A percentile compares a stretch with the other conserved stretches of the same genome.
Evolutionary conservation across 1,284 basidiomycete species (phyloP).

Genomic region (Ganoderma boninense): DNA sequence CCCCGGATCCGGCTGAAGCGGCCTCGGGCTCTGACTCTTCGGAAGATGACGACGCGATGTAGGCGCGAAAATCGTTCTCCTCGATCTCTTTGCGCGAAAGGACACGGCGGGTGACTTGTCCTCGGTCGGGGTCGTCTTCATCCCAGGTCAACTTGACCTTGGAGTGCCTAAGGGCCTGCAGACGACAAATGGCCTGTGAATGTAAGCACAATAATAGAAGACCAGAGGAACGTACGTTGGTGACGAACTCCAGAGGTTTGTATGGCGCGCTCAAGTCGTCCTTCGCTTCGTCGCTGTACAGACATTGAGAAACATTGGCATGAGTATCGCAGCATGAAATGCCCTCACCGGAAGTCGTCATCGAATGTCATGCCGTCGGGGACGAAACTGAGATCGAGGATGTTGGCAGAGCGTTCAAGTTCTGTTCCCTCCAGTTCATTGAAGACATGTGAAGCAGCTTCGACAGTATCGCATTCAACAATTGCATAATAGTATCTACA

Average conservation of each 20-base stretch:
- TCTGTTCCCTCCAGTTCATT: slow-evolving; percentile 94
- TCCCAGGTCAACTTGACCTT: slow-evolving; percentile 99
- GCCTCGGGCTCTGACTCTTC: slow-evolving; percentile 52
- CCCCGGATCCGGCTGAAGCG: slow-evolving; percentile 21
- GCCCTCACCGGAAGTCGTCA: slow-evolving; percentile 72
- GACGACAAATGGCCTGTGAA: not conserved
- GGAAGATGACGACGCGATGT: slow-evolving; percentile 77
- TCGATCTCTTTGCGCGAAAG: slow-evolving; percentile 88
- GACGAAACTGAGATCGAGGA: slow-evolving; percentile 95
- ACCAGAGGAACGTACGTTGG: slow-evolving; percentile 70
- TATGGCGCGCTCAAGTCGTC: slow-evolving; percentile 73
- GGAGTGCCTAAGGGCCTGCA: slow-evolving; percentile 94
- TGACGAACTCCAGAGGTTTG: slow-evolving; percentile 91
- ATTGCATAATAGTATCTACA: slow-evolving; percentile 96
- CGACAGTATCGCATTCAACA: slow-evolving; percentile 85
- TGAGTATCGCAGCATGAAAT: not conserved
- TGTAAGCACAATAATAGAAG: not conserved
- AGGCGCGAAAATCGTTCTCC: slow-evolving; percentile 87
- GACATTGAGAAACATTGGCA: slow-evolving; percentile 18
- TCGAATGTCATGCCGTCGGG: slow-evolving; percentile 94
- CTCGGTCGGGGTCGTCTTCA: slow-evolving; percentile 93
- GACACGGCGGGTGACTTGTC: slow-evolving; percentile 79
- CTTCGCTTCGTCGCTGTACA: slow-evolving; percentile 83
- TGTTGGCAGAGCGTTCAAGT: slow-evolving; percentile 96
- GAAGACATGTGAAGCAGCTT: slow-evolving; percentile 85